A percentile compares a stretch with the other conserved stretches of the same genome.
Conservation (phyloP, 2,329 filamentous ascomycete genomes). For the Aspergillus arachidicola region DNA sequence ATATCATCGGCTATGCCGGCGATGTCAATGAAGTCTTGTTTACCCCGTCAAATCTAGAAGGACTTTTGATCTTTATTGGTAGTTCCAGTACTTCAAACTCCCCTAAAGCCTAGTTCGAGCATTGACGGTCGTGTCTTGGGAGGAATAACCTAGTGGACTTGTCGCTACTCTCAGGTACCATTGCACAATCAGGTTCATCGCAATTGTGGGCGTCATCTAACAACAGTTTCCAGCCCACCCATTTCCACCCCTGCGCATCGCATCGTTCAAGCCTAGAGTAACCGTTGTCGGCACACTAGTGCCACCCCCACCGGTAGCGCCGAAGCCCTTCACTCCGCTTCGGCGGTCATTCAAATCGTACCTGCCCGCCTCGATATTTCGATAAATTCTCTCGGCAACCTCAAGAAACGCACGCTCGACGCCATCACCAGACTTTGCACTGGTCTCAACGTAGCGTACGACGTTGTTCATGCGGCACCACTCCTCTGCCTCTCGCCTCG, state of each 20-base stretch:
- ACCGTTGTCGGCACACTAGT: slow-evolving; percentile 43
- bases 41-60: background rate
- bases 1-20: background rate
- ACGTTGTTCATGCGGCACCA: slow-evolving; percentile 88
- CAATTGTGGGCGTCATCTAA: slow-evolving; percentile 15
- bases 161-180: background rate
- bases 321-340: slow-evolving; percentile 78
- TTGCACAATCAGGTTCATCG: background rate
- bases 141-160: background rate
- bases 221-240: slow-evolving; percentile 43
- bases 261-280: slow-evolving; percentile 50
- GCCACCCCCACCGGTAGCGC: slow-evolving; percentile 41
- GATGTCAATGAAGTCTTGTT: background rate
- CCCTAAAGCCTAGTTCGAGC: background rate
- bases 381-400: slow-evolving; percentile 92
- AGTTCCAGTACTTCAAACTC: background rate
- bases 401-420: slow-evolving; percentile 92
- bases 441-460: slow-evolving; percentile 93
- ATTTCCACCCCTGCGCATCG: slow-evolving; percentile 45
- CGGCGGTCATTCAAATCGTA: slow-evolving; percentile 93
- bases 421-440: slow-evolving; percentile 90
- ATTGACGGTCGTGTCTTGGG: background rate
- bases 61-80: background rate
- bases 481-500: slow-evolving; percentile 77
- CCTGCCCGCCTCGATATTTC: slow-evolving; percentile 92